phyloP scores from a whole-genome alignment of 768 basidiomycete genomes.

The Lactifluus volemus region DNA sequence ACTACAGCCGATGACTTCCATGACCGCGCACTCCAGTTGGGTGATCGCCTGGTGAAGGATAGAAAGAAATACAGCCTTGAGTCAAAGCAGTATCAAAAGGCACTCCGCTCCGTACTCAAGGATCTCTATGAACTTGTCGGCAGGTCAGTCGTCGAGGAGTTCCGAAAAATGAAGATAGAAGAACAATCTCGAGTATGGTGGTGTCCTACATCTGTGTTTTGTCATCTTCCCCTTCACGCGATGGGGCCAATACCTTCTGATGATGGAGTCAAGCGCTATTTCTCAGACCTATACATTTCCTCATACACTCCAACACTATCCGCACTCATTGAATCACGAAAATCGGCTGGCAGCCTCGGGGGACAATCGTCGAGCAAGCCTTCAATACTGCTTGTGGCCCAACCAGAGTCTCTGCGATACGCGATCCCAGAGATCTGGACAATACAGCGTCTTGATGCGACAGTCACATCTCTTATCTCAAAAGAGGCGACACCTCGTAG shows the following conservation, averaged over 20 bases:
- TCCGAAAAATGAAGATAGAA: too few species aligned
- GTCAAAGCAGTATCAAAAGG: too few species aligned
- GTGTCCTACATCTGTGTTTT: constrained; percentile 13
- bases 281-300: constrained; percentile 7
- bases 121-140: too few species aligned
- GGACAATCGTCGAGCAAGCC: neutral
- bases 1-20: too few species aligned
- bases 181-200: constrained; percentile 14
- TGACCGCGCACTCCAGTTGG: too few species aligned
- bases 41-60: too few species aligned
- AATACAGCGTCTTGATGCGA: neutral
- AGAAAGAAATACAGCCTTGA: too few species aligned
- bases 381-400: neutral
- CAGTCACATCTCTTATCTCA: neutral
- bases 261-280: neutral
- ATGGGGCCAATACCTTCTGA: constrained; percentile 1
- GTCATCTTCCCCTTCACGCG: constrained; percentile 5
- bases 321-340: neutral
- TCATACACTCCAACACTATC: constrained; percentile 15
- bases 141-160: too few species aligned
- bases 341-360: neutral
- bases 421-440: neutral
- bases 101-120: too few species aligned
- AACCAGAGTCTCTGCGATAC: neutral
- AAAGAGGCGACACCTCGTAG: neutral